A percentile compares a stretch with the other conserved stretches of the same genome.
Conservation (phyloP, 2,329 filamentous ascomycete genomes). For the Trichophyton benhamiae region DNA sequence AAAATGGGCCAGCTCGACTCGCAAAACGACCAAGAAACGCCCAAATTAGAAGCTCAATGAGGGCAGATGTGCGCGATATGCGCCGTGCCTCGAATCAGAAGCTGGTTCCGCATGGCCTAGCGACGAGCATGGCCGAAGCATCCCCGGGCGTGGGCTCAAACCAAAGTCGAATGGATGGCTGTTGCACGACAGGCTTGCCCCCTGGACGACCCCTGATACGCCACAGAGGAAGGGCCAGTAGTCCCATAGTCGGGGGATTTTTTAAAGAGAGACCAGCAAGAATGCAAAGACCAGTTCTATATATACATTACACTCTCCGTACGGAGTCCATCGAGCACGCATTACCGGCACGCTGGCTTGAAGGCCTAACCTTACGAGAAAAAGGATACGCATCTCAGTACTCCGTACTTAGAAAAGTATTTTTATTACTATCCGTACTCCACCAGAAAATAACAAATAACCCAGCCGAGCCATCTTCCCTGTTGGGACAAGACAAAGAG, state of each 20-base stretch:
- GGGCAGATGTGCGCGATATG: conserved; percentile 1
- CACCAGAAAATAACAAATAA: not conserved
- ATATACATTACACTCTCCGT: not conserved
- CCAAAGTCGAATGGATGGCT: not conserved
- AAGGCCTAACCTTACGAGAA: not conserved
- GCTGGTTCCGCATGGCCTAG: not conserved
- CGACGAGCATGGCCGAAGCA: not conserved
- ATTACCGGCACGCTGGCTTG: not conserved
- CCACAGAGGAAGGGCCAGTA: not conserved
- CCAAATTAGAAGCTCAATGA: conserved; percentile 1
- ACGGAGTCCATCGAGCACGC: not conserved
- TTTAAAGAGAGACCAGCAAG: not conserved
- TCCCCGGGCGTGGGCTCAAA: not conserved
- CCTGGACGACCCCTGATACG: not conserved
- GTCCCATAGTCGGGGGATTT: not conserved
- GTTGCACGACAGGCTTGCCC: not conserved
- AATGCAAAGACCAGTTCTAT: conserved; percentile 3
- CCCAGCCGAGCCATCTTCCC: not conserved
- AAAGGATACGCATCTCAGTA: not conserved
- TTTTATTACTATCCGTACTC: not conserved
- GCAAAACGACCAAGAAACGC: not conserved
- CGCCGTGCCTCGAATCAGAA: conserved; percentile 1
- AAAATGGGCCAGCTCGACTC: not conserved
- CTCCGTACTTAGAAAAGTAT: too few relatives aligned
- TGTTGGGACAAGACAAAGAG: not conserved